phyloP scores from a whole-genome alignment of 2,329 filamentous ascomycete genomes.

The Diaporthe sp. region DNA sequence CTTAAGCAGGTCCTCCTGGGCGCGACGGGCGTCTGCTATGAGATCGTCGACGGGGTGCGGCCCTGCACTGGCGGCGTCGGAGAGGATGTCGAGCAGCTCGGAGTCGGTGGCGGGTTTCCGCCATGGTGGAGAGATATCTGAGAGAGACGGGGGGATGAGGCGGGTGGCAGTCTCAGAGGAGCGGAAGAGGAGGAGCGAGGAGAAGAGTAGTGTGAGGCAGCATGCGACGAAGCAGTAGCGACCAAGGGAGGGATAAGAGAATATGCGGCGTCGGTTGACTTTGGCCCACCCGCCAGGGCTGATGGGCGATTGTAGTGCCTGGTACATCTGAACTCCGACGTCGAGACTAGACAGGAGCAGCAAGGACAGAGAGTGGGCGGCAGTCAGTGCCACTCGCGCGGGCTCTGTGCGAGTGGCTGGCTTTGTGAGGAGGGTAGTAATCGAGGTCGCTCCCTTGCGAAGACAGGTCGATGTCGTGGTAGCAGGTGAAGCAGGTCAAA shows the following conservation, averaged over 20 bases:
- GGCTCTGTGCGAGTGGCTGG: conserved; percentile 28
- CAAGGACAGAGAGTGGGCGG: not conserved
- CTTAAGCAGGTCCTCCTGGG: conserved; percentile 55
- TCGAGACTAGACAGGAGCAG: not conserved
- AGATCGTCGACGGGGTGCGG: conserved; percentile 62
- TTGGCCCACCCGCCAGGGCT: conserved; percentile 38
- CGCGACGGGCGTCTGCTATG: conserved; percentile 56
- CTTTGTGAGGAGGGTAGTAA: not conserved
- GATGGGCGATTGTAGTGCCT: conserved; percentile 35
- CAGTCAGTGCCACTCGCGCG: conserved; percentile 11
- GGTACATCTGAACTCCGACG: conserved; percentile 28
- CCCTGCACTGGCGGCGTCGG: conserved; percentile 34
- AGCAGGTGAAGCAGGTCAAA: not conserved
- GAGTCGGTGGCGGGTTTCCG: conserved; percentile 41
- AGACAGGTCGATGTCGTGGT: not conserved
- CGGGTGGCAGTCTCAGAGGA: conserved; percentile 31
- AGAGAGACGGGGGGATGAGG: conserved; percentile 33
- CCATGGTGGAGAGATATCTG: conserved; percentile 35
- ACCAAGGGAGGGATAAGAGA: conserved; percentile 17
- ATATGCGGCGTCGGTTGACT: conserved; percentile 37
- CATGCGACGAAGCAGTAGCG: conserved; percentile 40
- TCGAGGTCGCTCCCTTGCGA: not conserved
- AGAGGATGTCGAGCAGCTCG: conserved; percentile 41
- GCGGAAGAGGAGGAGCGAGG: conserved; percentile 40
- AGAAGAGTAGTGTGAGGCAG: conserved; percentile 35